These are phyloP conservation scores for Aspergillus sclerotialis DNA, from an alignment of 2,329 filamentous ascomycete genomes.

Conservation along the genomic window DNA sequence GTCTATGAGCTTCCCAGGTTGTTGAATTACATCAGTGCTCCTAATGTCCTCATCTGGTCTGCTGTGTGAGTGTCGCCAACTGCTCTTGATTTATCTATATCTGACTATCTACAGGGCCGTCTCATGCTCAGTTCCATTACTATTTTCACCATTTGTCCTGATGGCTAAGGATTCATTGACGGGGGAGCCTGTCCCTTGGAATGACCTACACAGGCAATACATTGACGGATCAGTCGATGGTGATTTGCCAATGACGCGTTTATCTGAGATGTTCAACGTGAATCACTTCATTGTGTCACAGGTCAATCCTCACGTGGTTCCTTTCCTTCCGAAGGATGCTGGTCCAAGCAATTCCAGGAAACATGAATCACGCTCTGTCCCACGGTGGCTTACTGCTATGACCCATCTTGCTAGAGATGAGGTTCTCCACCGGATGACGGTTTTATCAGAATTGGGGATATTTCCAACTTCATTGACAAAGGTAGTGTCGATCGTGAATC, in stretches of 20 bases:
- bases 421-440: constrained; percentile 70
- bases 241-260: constrained; percentile 80
- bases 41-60: constrained; percentile 93
- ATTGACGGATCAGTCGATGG: constrained; percentile 95
- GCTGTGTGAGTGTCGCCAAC: constrained; percentile 56
- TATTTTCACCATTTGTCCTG: constrained; percentile 73
- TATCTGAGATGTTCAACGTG: constrained; percentile 95
- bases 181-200: constrained; percentile 72
- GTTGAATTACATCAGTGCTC: constrained; percentile 87
- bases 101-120: constrained; percentile 52
- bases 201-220: constrained; percentile 75
- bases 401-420: constrained; percentile 72
- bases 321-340: constrained; percentile 73
- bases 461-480: constrained; percentile 75
- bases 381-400: constrained; percentile 57
- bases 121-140: constrained; percentile 82
- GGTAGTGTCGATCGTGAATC: constrained; percentile 70
- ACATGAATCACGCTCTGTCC: constrained; percentile 24
- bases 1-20: constrained; percentile 80
- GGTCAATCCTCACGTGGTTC: constrained; percentile 88
- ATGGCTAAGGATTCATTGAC: constrained; percentile 80
- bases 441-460: constrained; percentile 71
- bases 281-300: constrained; percentile 98
- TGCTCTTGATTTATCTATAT: neutral
- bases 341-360: constrained; percentile 25